phyloP scores from a whole-genome alignment of 2,329 filamentous ascomycete species.

The Claviceps paspali region DNA sequence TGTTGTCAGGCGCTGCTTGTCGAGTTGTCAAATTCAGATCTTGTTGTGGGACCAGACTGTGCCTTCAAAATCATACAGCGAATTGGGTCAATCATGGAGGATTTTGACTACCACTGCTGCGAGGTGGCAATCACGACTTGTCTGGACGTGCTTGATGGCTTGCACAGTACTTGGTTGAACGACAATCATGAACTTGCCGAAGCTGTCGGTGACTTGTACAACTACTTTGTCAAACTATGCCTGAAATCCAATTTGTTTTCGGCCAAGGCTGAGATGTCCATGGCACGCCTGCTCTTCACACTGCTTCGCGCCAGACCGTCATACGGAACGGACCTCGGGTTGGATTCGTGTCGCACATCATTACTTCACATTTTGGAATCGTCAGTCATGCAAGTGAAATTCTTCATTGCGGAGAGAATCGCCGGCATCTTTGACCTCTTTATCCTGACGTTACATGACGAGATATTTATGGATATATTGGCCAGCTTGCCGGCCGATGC shows the following conservation, averaged over 20 bases:
- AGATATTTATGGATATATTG: constrained; percentile 73
- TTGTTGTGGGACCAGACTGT: constrained; percentile 31
- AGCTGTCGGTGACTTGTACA: constrained; percentile 60
- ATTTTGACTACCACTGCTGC: constrained; percentile 52
- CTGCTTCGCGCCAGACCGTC: constrained; percentile 52
- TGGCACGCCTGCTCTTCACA: constrained; percentile 54
- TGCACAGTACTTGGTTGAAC: constrained; percentile 48
- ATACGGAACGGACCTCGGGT: constrained; percentile 44
- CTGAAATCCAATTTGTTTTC: constrained; percentile 58
- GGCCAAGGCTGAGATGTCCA: constrained; percentile 45
- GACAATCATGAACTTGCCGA: constrained; percentile 45
- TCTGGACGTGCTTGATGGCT: constrained; percentile 50
- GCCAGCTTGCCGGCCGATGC: constrained; percentile 59
- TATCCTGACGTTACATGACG: constrained; percentile 68
- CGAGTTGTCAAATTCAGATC: constrained; percentile 38
- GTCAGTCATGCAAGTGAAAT: constrained; percentile 58
- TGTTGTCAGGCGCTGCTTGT: constrained; percentile 32
- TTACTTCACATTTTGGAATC: constrained; percentile 58
- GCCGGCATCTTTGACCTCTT: constrained; percentile 67
- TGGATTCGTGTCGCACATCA: constrained; percentile 50
- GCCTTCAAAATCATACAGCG: constrained; percentile 33
- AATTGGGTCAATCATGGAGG: constrained; percentile 34
- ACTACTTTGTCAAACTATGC: constrained; percentile 55
- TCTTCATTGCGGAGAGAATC: constrained; percentile 53
- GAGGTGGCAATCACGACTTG: constrained; percentile 57